Conservation (phyloP, 805 yeast genomes). For the Ogataea thermomethanolica region DNA sequence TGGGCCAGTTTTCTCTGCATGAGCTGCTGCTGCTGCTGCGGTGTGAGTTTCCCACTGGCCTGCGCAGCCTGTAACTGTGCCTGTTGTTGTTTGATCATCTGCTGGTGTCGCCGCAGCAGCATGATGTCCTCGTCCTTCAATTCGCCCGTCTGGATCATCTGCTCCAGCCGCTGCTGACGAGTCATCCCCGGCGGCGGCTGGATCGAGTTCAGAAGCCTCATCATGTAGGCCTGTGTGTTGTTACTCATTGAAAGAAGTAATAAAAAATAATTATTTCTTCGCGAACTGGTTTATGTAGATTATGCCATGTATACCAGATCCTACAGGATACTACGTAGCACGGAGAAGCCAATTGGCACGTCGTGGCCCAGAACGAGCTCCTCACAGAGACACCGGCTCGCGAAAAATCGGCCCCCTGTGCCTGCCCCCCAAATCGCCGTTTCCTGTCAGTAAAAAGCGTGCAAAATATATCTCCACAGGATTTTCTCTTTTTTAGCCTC, state of each 20-base stretch:
- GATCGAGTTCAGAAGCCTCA: constrained; percentile 28
- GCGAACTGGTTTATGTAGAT: neutral
- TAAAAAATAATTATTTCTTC: constrained; percentile 1
- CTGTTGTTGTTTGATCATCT: constrained; percentile 29
- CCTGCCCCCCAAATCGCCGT: too few relatives aligned
- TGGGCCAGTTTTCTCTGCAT: constrained; percentile 11
- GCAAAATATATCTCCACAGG: neutral
- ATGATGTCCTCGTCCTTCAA: constrained; percentile 31
- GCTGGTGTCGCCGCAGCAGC: constrained; percentile 32
- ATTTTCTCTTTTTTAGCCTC: neutral
- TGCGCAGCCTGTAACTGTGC: constrained; percentile 23
- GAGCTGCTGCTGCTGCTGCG: constrained; percentile 13
- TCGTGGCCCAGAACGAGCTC: too few relatives aligned
- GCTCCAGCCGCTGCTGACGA: constrained; percentile 32
- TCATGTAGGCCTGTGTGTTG: constrained; percentile 26
- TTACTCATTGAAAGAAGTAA: constrained; percentile 7
- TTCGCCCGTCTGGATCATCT: constrained; percentile 31
- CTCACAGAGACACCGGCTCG: too few relatives aligned
- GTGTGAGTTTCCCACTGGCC: constrained; percentile 14
- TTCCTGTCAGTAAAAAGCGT: too few relatives aligned
- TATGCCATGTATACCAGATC: neutral
- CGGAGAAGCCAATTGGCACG: too few relatives aligned
- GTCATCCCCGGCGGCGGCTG: constrained; percentile 35
- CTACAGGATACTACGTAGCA: too few relatives aligned
- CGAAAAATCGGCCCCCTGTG: too few relatives aligned